Base-by-base conservation (phyloP, 352 stramenopile genomes). In the Phytopythium oedochilum region DNA sequence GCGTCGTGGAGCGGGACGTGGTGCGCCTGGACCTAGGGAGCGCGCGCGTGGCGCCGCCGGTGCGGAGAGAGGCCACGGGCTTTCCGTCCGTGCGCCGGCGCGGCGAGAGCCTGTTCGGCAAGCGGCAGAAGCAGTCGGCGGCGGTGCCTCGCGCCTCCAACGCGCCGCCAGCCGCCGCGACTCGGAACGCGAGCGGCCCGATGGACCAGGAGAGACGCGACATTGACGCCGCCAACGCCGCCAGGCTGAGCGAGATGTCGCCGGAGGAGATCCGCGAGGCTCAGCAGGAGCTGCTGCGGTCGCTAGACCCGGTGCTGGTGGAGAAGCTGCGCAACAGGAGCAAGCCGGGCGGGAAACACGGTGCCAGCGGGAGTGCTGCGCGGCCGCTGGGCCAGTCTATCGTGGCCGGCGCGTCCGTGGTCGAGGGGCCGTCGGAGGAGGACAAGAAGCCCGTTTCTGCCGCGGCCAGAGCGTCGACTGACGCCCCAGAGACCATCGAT, bases 21-120 rank as follows among this genome's bases (percentile, higher is more conserved):
- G 45, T 77, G 9, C 51, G 67, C 18, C 31, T 77, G 51, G 72
- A 71, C 32, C 66, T 73, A 34, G 47, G 57, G 22, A 71, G 69
- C 51, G 58, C 72, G 51, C 42, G 63, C 20, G 56, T 86, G 26
- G 46, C 57, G 43, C 51, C 60, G 18, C 63, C 31, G 11, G 32
- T 53, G 18, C 31, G 68, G 18, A 25, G 35, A 4, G 70, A 82
- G 32, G 59, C 63, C 8, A 64, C 60, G 1, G 84, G 84, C 15
- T 94, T 94, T 66, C 84, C 84, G n/a, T 56, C 34, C 14, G 71
- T 85, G 4, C 69, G 60, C 12, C 56, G 73, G 15, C 75, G 78
- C 20, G 68, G 81, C 17, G 69, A 88, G 58, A 91, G 82, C 53
- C 54, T 92, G 22, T 94, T 94, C 56, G 84, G 84, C 0, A 73